Conservation (phyloP, 176 grass and related monocot genomes). For the Avena sativa region DNA sequence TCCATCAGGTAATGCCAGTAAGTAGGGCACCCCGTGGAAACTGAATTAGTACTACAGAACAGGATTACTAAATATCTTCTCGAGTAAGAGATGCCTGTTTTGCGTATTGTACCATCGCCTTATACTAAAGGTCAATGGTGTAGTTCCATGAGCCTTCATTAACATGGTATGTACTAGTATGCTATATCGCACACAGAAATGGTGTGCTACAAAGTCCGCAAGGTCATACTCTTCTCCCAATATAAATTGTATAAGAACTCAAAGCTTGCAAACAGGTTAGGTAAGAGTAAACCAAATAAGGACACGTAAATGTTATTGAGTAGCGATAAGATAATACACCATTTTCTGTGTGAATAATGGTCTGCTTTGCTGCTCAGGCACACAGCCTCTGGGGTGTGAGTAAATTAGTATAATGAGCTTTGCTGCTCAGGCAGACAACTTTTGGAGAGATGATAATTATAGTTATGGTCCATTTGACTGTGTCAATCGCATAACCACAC, state of each 20-base stretch:
- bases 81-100: neutral
- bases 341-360: neutral
- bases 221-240: neutral
- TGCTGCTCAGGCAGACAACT: neutral
- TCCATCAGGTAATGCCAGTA: neutral
- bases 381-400: neutral
- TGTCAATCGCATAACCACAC: neutral
- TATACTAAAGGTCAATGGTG: too few species aligned
- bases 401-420: slow-evolving; percentile 1
- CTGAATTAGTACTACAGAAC: neutral
- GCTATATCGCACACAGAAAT: neutral
- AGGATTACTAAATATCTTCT: slow-evolving; percentile 12
- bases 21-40: slow-evolving; percentile 2
- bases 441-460: neutral
- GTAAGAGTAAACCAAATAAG: neutral
- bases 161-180: slow-evolving; percentile 2
- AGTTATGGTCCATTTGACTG: neutral
- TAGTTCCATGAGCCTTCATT: neutral
- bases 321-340: slow-evolving; percentile 1
- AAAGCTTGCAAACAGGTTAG: slow-evolving; percentile 1
- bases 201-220: neutral
- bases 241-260: neutral
- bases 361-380: neutral
- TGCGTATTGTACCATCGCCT: neutral
- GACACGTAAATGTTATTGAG: neutral